These are phyloP conservation scores for Golubevia pallescens DNA, from an alignment of 1,284 basidiomycete genomes.

Conservation along the genomic window DNA sequence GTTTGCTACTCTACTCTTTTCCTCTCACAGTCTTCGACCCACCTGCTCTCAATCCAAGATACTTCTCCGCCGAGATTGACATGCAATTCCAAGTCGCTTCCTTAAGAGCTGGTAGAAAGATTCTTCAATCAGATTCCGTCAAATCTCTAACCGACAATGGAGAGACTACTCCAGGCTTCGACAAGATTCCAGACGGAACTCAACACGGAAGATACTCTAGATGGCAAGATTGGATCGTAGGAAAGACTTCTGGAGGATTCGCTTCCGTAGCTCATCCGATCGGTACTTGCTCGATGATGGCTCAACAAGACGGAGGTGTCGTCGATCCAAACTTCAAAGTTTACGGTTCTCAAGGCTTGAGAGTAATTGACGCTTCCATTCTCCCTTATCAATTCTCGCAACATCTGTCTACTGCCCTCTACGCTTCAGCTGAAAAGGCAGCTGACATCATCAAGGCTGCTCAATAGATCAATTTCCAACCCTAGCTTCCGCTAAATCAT, in stretches of 20 bases:
- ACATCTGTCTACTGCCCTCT: slow-evolving; percentile 39
- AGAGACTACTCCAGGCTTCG: slow-evolving; percentile 63
- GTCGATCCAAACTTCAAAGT: slow-evolving; percentile 61
- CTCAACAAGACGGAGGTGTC: slow-evolving; percentile 69
- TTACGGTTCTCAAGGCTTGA: slow-evolving; percentile 59
- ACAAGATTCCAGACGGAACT: slow-evolving; percentile 35
- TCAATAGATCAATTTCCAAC: no score
- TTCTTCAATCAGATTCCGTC: slow-evolving; percentile 50
- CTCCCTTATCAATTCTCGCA: slow-evolving; percentile 38
- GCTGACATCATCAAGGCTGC: slow-evolving; percentile 16
- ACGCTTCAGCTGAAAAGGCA: slow-evolving; percentile 42
- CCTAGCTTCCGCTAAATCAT: no score
- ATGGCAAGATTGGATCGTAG: slow-evolving; percentile 65
- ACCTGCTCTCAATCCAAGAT: slow-evolving; percentile 61
- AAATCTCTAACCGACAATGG: slow-evolving; percentile 37
- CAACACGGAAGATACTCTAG: slow-evolving; percentile 37
- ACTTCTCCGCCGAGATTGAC: slow-evolving; percentile 64
- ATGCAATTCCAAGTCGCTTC: slow-evolving; percentile 60
- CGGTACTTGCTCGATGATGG: slow-evolving; percentile 73
- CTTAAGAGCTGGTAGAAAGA: slow-evolving; percentile 46
- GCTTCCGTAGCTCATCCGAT: slow-evolving; percentile 70
- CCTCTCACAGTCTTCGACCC: slow-evolving; percentile 52
- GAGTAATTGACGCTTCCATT: slow-evolving; percentile 46
- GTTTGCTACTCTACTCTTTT: slow-evolving; percentile 7
- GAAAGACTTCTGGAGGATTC: slow-evolving; percentile 58